Conservation (phyloP, 192 early-diverging fungal species). For the Globomyces pollinis-pini region DNA sequence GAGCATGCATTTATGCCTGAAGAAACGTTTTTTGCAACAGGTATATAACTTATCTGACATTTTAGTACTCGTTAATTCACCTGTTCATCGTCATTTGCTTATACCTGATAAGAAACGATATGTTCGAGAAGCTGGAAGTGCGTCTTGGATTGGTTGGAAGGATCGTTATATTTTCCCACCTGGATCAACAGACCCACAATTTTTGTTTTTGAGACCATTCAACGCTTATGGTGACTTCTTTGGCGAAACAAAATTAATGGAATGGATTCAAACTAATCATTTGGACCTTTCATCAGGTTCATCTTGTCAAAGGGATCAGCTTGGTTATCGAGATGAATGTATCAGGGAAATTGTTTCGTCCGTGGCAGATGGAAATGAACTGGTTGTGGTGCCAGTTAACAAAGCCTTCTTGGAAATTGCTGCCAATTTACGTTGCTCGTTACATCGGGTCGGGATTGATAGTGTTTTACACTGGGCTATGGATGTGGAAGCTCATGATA, state of each 20-base stretch:
- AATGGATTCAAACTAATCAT: conserved; percentile 5
- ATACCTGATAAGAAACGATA: conserved; percentile 8
- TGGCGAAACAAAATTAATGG: conserved; percentile 5
- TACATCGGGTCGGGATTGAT: background rate
- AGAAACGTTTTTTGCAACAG: conserved; percentile 33
- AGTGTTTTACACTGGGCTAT: conserved; percentile 12
- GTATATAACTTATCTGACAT: conserved; percentile 2
- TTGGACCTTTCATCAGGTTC: background rate
- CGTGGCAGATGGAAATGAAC: background rate
- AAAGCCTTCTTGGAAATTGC: background rate
- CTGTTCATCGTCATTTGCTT: background rate
- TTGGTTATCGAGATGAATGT: conserved; percentile 14
- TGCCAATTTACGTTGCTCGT: conserved; percentile 2
- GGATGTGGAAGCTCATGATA: conserved; percentile 10
- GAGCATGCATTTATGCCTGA: conserved; percentile 30
- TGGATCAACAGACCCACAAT: background rate
- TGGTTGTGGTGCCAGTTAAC: conserved; percentile 4
- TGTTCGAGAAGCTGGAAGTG: background rate
- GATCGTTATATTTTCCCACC: conserved; percentile 2
- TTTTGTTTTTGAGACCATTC: conserved; percentile 9
- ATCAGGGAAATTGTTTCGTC: conserved; percentile 3
- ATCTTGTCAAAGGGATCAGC: conserved; percentile 4
- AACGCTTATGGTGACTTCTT: conserved; percentile 5
- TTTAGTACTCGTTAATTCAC: background rate
- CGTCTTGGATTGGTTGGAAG: conserved; percentile 1